These are phyloP conservation scores for Saururus chinensis DNA, from an alignment of 164 flowering plant species.

Conservation along the genomic window DNA sequence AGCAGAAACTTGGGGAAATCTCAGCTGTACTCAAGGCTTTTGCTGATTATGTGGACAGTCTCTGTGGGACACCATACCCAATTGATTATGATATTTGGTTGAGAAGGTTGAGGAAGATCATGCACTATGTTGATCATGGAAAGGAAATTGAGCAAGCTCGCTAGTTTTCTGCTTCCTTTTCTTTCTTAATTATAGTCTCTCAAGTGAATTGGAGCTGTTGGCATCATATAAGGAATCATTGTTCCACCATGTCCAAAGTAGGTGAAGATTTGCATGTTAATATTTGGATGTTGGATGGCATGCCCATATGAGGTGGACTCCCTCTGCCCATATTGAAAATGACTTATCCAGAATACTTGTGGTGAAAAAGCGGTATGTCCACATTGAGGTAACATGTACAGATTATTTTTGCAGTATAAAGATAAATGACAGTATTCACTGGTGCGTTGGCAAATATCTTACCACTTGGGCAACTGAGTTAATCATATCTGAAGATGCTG, in stretches of 20 bases:
- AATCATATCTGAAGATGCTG: neutral
- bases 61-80: conserved; percentile 91
- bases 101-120: conserved; percentile 51
- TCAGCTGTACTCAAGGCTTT: conserved; percentile 85
- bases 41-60: conserved; percentile 89
- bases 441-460: neutral
- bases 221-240: neutral
- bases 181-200: neutral
- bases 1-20: conserved; percentile 76
- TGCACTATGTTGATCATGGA: conserved; percentile 52
- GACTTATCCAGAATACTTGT: neutral
- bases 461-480: neutral
- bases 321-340: neutral
- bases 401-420: neutral
- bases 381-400: neutral
- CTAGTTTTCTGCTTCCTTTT: neutral
- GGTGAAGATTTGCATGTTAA: neutral
- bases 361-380: neutral
- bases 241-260: neutral
- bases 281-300: neutral
- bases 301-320: neutral
- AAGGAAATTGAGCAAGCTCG: conserved; percentile 26
- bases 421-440: neutral
- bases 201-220: neutral
- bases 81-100: conserved; percentile 86